Conservation (phyloP, 768 basidiomycete species). For the Lactifluus hygrophoroides region DNA sequence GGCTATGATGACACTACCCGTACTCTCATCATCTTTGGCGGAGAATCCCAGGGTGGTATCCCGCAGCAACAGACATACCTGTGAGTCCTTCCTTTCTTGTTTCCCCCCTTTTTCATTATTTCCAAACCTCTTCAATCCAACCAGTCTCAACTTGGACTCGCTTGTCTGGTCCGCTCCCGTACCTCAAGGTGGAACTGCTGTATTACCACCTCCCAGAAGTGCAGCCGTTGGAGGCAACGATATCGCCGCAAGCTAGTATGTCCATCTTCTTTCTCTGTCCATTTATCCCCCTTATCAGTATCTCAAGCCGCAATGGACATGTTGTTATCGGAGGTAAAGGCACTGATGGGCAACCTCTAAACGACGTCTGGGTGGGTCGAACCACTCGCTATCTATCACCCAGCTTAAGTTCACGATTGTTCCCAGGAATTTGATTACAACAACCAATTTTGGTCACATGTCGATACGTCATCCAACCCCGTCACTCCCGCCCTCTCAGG, state of each 20-base stretch:
- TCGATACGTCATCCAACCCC: slow-evolving; percentile 35
- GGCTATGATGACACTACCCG: slow-evolving; percentile 44
- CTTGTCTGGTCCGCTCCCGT: slow-evolving; percentile 52
- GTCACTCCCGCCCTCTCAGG: slow-evolving; percentile 56
- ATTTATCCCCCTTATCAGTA: slow-evolving; percentile 18
- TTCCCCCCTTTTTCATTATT: neutral
- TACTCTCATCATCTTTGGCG: slow-evolving; percentile 65
- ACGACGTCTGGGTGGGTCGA: slow-evolving; percentile 64
- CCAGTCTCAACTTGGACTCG: slow-evolving; percentile 53
- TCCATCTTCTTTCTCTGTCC: slow-evolving; percentile 19
- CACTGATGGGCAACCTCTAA: slow-evolving; percentile 41
- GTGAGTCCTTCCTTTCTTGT: slow-evolving; percentile 33
- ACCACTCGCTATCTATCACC: slow-evolving; percentile 7
- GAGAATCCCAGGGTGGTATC: slow-evolving; percentile 58
- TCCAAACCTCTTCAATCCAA: slow-evolving; percentile 11
- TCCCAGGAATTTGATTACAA: slow-evolving; percentile 69
- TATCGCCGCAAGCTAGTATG: slow-evolving; percentile 77
- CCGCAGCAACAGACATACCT: slow-evolving; percentile 58
- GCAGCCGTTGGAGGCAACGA: slow-evolving; percentile 58
- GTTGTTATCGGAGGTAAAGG: slow-evolving; percentile 66
- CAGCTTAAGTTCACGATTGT: slow-evolving; percentile 11
- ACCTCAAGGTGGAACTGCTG: slow-evolving; percentile 40
- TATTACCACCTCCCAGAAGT: slow-evolving; percentile 52
- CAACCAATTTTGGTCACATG: slow-evolving; percentile 68
- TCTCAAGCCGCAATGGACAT: slow-evolving; percentile 59